A percentile compares a stretch with the other conserved stretches of the same genome.
Conservation (phyloP, 2,329 filamentous ascomycete species). For the Colletotrichum orchidophilum region DNA sequence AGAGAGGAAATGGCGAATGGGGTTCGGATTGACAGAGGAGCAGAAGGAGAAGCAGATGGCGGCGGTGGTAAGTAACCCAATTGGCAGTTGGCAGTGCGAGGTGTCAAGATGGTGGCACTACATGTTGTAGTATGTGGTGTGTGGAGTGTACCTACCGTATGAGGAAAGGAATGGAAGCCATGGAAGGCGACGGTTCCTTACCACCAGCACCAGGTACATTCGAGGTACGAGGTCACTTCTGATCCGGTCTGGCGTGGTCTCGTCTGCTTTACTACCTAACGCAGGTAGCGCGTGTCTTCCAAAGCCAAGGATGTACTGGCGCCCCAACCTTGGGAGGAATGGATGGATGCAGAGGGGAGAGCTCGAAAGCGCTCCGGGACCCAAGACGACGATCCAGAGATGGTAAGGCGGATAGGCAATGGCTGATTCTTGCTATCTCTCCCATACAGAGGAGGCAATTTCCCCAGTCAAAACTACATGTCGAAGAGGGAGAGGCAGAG, state of each 20-base stretch:
- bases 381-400: conserved; percentile 6
- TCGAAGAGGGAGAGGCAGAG: background rate
- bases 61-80: background rate
- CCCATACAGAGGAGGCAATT: background rate
- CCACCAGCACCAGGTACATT: background rate
- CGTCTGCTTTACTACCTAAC: background rate
- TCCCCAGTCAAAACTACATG: background rate
- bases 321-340: conserved; percentile 3
- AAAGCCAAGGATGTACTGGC: conserved; percentile 5
- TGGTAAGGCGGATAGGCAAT: conserved; percentile 4
- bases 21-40: conserved; percentile 6
- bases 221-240: background rate
- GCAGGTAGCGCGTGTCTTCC: background rate
- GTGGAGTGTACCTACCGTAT: background rate
- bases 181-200: background rate
- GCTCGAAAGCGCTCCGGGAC: background rate
- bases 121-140: background rate
- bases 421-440: background rate
- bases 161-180: background rate
- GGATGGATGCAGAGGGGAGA: conserved; percentile 12
- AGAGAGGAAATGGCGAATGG: conserved; percentile 28
- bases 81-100: background rate
- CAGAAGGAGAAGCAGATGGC: background rate
- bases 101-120: background rate
- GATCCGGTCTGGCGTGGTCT: background rate